phyloP scores from a whole-genome alignment of 2,329 filamentous ascomycete genomes.

The Botrytis aclada region DNA sequence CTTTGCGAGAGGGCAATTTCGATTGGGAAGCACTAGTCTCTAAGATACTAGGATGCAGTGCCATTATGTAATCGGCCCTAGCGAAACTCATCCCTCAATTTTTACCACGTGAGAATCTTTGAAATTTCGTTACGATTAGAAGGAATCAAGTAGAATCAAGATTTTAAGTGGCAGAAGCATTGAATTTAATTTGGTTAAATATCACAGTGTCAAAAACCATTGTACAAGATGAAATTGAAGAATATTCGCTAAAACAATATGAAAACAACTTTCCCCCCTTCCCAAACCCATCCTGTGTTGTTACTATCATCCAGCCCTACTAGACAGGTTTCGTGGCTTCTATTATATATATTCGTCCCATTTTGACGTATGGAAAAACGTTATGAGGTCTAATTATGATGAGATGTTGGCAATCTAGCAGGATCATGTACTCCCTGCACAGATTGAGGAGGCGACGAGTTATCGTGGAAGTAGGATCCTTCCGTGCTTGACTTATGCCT shows the following conservation, averaged over 20 bases:
- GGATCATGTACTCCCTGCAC: not conserved
- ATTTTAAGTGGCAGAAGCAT: not conserved
- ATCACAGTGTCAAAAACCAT: not conserved
- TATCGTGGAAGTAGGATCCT: conserved; percentile 2
- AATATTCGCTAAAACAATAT: not conserved
- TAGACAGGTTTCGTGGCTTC: not conserved
- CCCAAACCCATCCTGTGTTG: not conserved
- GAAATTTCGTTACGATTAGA: not conserved
- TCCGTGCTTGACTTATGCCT: not conserved
- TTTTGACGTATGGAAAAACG: not conserved
- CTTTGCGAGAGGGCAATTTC: not conserved
- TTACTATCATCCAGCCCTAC: not conserved
- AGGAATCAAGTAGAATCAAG: not conserved
- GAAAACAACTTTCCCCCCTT: too few relatives aligned
- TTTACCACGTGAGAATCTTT: not conserved
- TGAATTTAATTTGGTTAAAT: not conserved
- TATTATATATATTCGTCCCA: not conserved
- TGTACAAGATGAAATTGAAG: not conserved
- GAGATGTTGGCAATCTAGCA: not conserved
- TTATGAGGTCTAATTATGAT: not conserved
- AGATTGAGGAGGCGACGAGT: not conserved
- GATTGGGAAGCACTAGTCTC: not conserved
- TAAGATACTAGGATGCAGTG: not conserved
- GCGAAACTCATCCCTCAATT: not conserved
- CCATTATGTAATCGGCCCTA: conserved; percentile 13